Evolutionary conservation across 495 filamentous ascomycete species (phyloP).

Genomic region (Jackrogersella multiformis): DNA sequence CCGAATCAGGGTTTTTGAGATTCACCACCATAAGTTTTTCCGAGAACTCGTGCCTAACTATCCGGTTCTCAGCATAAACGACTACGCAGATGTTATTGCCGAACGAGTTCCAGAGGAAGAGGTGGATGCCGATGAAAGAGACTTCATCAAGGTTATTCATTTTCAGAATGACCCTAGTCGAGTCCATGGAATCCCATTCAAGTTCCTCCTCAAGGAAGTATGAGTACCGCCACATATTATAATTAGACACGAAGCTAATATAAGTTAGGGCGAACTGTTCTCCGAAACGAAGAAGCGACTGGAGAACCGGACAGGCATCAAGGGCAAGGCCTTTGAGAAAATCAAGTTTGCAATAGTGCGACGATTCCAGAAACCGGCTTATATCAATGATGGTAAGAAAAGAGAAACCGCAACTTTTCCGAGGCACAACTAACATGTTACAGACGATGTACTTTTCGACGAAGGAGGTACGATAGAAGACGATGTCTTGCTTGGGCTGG

Average conservation of each 20-base stretch:
- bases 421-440: slow-evolving; percentile 33
- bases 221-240: slow-evolving; percentile 39
- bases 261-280: slow-evolving; percentile 80
- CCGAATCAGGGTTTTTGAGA: slow-evolving; percentile 78
- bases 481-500: slow-evolving; percentile 81
- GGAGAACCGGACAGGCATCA: slow-evolving; percentile 88
- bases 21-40: slow-evolving; percentile 78
- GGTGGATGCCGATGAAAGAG: slow-evolving; percentile 61
- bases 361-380: slow-evolving; percentile 78
- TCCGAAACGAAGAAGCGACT: slow-evolving; percentile 90
- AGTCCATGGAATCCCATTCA: slow-evolving; percentile 83
- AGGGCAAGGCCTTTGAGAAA: slow-evolving; percentile 98
- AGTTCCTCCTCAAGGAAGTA: slow-evolving; percentile 86
- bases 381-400: slow-evolving; percentile 85
- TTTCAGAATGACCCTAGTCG: slow-evolving; percentile 88
- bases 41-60: slow-evolving; percentile 73
- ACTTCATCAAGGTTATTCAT: slow-evolving; percentile 82
- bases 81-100: slow-evolving; percentile 84
- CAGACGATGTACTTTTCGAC: slow-evolving; percentile 87
- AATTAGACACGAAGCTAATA: slow-evolving; percentile 26
- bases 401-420: neutral
- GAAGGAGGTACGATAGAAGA: slow-evolving; percentile 68
- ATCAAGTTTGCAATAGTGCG: slow-evolving; percentile 92
- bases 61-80: slow-evolving; percentile 76
- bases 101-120: slow-evolving; percentile 87